phyloP scores from a whole-genome alignment of 2,329 filamentous ascomycete genomes.

The Hirsutella thompsonii region DNA sequence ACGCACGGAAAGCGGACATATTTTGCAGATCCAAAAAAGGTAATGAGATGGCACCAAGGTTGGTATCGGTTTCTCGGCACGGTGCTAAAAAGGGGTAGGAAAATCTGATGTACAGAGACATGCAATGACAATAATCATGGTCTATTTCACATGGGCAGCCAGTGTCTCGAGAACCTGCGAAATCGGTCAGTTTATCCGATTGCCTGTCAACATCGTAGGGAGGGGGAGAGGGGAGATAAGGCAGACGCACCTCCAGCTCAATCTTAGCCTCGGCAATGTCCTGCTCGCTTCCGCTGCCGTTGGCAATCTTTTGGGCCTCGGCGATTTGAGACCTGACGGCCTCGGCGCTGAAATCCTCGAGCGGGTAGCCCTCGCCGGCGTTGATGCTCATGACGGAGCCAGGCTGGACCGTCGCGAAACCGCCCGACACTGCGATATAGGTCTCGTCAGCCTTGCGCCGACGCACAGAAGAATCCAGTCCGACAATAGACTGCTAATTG shows the following conservation, averaged over 20 bases:
- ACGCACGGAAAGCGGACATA: not conserved
- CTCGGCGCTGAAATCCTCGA: constrained; percentile 94
- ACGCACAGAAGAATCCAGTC: not conserved
- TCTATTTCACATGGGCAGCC: constrained; percentile 70
- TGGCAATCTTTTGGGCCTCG: constrained; percentile 91
- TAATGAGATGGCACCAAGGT: not conserved
- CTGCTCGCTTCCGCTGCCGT: constrained; percentile 83
- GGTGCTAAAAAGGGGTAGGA: constrained; percentile 18
- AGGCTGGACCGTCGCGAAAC: constrained; percentile 94
- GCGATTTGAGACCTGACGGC: constrained; percentile 79
- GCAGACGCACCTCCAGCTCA: constrained; percentile 69
- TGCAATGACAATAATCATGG: constrained; percentile 28
- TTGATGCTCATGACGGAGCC: constrained; percentile 95
- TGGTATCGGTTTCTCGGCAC: constrained; percentile 19
- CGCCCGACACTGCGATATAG: constrained; percentile 68
- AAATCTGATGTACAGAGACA: constrained; percentile 29
- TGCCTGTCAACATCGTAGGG: too few relatives aligned
- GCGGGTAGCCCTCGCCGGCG: constrained; percentile 84
- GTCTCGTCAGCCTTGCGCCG: constrained; percentile 4
- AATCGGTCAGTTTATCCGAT: not conserved
- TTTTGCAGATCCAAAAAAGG: not conserved
- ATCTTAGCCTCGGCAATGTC: constrained; percentile 99
- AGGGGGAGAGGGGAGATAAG: not conserved
- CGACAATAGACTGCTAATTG: not conserved
- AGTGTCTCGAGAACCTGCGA: constrained; percentile 69